Base-by-base conservation (phyloP, 2,329 filamentous ascomycete genomes). In the Cercospora sp. region DNA sequence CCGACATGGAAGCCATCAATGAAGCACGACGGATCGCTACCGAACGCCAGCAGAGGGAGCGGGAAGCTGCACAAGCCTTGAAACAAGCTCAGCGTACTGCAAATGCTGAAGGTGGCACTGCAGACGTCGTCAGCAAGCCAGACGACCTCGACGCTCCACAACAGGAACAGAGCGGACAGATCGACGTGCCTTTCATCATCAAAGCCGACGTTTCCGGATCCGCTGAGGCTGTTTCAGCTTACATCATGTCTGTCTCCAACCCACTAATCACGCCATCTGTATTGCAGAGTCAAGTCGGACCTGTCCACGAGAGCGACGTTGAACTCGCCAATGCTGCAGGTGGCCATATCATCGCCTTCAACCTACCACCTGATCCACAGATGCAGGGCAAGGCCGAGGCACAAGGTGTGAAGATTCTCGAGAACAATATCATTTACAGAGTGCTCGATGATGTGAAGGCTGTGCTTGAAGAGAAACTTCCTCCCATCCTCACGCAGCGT, bases 141-240 rank as follows among this genome's bases (percentile, higher is more conserved):
- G 70, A 66, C 9, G 55, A 68, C 13, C 48, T 65, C 23, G 80
- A 81, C 28, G 69, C 73, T 2, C 67, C 72, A 2, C 73, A 76
- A 13, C 74, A 79, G 36, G 82, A 84, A 8, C 80, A 85, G 7
- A 77, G 80, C 31, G 85, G 85, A 0, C 84, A 85, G 13, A 82
- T 84, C 68, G 81, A 86, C 16, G 85, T 97, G 59, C 91, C 91
- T 74, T 95, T 98, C 79, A 88, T 95, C 67, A 85, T 99, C 81
- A 97, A 96, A 80, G 94, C 90, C 64, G 95, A 99, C 75, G 95
- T 98, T 18, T 91, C 91, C 69, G 95, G 95, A 42, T 98, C 94
- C 0, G 93, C 94, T 0, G 95, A 99, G 82, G 95, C 95, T 2
- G 91, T 98, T 2, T 85, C 89, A 68, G 90, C 92, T 60, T 90